Evolutionary conservation across 805 yeast genomes (phyloP), one percentile per base, ranked within the genome.

Genomic region (Ogataea zsoltii): DNA sequence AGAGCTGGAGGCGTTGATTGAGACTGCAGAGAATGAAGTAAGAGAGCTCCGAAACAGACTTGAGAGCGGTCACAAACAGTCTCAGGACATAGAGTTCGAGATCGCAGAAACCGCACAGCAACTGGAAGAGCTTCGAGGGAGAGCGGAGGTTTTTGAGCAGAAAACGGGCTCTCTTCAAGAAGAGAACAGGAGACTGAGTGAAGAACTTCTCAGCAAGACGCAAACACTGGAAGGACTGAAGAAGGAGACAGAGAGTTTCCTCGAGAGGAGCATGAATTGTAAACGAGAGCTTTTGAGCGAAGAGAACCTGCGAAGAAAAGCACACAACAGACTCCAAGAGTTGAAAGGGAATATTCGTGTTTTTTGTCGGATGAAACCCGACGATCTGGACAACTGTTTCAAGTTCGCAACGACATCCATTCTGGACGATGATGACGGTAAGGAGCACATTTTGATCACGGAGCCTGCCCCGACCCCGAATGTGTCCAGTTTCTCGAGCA

Each of bases 321-420:
- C 87, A 1, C 97, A 89, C 58, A 83, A 88, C 58, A 74, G 72
- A 50, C 68, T 92, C 5, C 97, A 90, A 63, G 96, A 88, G 48
- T 63, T 92, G 31, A 87, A 90, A 63, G 98, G 99, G 1, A 94
- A 89, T 57, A 90, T 94, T 28, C 69, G 98, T 38, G 97, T 92
- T 0, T 88, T 84, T 56, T 92, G 97, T 61, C 74, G 99, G 31
- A 73, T 92, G 4, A 74, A 95, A 44, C 97, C 97, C 0, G 67
- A 71, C 5, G 49, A 11, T 16, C 34, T 5, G 7, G 40, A 11
- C 49, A 42, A 46, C 3, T 51, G 71, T 60, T 54, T 59, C 38
- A 37, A 48, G 5, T 33, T 46, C 37, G 33, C 46, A 13, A 44
- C 48, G 4, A 29, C 39, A 6, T 35, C 53, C 3, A 25, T 59